Base-by-base conservation (phyloP, 768 basidiomycete species). In the Boletus tomentosulus region DNA sequence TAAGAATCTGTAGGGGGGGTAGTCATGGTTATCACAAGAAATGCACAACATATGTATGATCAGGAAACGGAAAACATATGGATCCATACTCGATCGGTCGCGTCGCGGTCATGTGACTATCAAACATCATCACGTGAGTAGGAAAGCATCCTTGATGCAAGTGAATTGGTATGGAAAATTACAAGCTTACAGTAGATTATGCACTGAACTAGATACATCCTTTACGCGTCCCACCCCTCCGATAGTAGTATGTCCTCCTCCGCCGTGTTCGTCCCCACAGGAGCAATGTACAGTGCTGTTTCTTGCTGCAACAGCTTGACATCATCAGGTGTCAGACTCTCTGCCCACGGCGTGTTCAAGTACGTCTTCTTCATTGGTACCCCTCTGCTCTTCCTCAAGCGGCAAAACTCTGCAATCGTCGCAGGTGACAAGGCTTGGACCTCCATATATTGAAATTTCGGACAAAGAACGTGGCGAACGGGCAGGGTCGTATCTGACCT, bases 281-380 rank as follows among this genome's bases (percentile, higher is more conserved):
- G 57, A 9, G 63, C 63, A 28, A 67, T 55, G 22, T 60, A 66
- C n/a, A 78, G 58, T 2, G 46, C 35, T 7, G 46, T 49, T 42
- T 71, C 67, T 42, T 71, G 65, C 9, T 63, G 62, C 39, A 63
- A 51, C 7, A 48, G 42, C 16, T 60, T 66, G 53, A 73, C 41
- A 22, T 68, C 55, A 6, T 66, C 66, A 3, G 5, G 43, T 5
- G 48, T 48, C 12, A 70, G 28, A 16, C 63, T 54, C 2, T 51
- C 27, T 41, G 55, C 55, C 65, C 72, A 73, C 3, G 70, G 65
- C 4, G 58, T 52, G 50, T 68, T 73, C 39, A 82, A 58, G 62
- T 82, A 85, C n/a, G 82, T 62, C 59, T 74, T 81, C 56, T 65
- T 64, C 50, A 85, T 57, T 22, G 83, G 81, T n/a, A 64, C 62